These are phyloP conservation scores for Echites panduratus DNA, from an alignment of 257 asterid species.

Conservation along the genomic window DNA sequence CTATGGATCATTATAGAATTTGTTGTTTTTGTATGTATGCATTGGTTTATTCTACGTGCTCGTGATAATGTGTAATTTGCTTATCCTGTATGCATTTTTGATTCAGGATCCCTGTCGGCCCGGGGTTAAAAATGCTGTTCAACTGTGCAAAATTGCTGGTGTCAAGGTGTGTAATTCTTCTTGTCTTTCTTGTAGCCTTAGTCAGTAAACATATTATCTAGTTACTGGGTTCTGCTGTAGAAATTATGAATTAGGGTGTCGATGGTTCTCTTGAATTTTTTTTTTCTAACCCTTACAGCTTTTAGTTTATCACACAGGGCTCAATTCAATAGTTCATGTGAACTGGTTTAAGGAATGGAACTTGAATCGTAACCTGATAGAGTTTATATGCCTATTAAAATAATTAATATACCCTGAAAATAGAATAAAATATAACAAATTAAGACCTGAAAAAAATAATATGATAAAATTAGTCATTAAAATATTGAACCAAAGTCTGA, in stretches of 20 bases:
- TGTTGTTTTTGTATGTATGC: background rate
- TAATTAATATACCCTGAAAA: too few relatives aligned
- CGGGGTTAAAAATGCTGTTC: constrained; percentile 76
- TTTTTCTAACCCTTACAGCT: background rate
- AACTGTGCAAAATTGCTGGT: constrained; percentile 71
- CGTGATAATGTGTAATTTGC: background rate
- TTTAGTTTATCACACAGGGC: background rate
- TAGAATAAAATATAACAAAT: too few relatives aligned
- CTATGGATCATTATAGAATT: background rate
- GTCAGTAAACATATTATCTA: background rate
- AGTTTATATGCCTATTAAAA: too few relatives aligned
- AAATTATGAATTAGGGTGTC: background rate
- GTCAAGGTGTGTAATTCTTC: constrained; percentile 52
- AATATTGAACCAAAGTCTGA: too few relatives aligned
- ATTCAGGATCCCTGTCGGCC: constrained; percentile 93
- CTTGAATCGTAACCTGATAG: too few relatives aligned
- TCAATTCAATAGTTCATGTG: too few relatives aligned
- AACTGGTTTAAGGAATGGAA: too few relatives aligned
- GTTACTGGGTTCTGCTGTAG: background rate
- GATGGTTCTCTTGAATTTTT: background rate
- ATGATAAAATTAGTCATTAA: too few relatives aligned
- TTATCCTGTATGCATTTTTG: constrained; percentile 2
- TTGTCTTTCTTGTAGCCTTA: background rate
- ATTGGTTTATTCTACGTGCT: background rate
- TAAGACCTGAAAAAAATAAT: too few relatives aligned